Base-by-base conservation (phyloP, 208 protist genomes). In the Acanthamoeba castellanii region DNA sequence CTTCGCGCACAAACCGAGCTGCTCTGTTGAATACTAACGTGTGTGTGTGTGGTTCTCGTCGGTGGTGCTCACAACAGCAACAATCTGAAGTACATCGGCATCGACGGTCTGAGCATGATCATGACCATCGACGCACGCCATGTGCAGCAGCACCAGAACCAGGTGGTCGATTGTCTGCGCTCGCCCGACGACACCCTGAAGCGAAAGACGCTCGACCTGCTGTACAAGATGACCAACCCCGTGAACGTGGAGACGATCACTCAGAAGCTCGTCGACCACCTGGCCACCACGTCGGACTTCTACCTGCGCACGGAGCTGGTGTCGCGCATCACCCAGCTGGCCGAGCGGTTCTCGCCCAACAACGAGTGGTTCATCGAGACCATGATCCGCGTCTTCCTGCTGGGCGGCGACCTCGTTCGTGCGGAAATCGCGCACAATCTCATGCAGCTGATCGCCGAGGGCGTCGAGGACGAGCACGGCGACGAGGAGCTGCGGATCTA, bases 31-130 rank as follows among this genome's bases (percentile, higher is more conserved):
- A 11, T 85, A 20, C 27, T 85, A 20, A n/a, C 8, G 47, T 32
- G 45, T 8, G 96, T 97, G n/a, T 95, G 91, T 4, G 84, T 95
- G 30, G 96, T 98, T 88, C 70, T 99, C 64, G 96, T 96, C 6
- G 97, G 94, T 34, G 32, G 70, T 78, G 13, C 3, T 78, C 34
- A 32, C 34, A 55, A 95, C 25, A 98, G 98, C 96, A 97, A 98
- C 34, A 99, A 99, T 96, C 95, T 99, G 37, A 97, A 98, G 47
- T 99, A 99, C 95, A 96, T 99, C 37, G 99, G 99, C 57, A 99
- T 99, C 50, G 97, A 98, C 52, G 97, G 98, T 16, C 97, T 99
- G 32, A 97, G 98, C 22, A 93, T 96, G 30, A 98, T 99, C 72
- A 99, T 99, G 6, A 89, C 96, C 95, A 89, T 99, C 27, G 96